Conservation (phyloP, 2,329 filamentous ascomycete species). For the Sarocladiaceae sp. region DNA sequence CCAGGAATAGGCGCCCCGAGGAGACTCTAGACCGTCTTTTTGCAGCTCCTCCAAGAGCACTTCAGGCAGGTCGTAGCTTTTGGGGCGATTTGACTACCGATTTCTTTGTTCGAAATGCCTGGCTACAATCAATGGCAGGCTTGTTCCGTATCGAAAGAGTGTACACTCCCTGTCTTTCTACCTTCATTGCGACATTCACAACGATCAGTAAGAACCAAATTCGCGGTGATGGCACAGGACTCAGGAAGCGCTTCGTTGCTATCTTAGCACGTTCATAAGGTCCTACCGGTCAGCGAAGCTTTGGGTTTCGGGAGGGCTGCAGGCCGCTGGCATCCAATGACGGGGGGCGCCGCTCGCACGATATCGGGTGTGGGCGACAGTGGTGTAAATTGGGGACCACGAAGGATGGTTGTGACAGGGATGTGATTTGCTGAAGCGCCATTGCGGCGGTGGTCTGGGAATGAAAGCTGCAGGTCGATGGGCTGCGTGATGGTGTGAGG, state of each 20-base stretch:
- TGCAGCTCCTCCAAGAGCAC: neutral
- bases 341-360: constrained; percentile 4
- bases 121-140: no score
- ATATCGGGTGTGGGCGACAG: neutral
- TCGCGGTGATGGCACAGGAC: no score
- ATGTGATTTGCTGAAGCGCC: neutral
- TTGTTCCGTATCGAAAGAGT: no score
- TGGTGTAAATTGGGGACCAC: neutral
- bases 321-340: neutral
- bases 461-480: no score
- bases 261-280: no score
- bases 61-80: neutral
- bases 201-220: no score
- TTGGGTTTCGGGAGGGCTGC: neutral
- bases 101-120: no score
- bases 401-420: neutral
- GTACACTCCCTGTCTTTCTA: no score
- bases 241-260: no score
- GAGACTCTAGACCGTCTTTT: constrained; percentile 8
- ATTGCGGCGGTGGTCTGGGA: neutral
- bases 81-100: no score
- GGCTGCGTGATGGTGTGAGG: neutral
- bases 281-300: no score
- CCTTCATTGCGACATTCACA: no score
- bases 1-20: constrained; percentile 2